These are phyloP conservation scores for Phyllosticta citribraziliensis DNA, from an alignment of 2,329 filamentous ascomycete genomes.

Conservation along the genomic window DNA sequence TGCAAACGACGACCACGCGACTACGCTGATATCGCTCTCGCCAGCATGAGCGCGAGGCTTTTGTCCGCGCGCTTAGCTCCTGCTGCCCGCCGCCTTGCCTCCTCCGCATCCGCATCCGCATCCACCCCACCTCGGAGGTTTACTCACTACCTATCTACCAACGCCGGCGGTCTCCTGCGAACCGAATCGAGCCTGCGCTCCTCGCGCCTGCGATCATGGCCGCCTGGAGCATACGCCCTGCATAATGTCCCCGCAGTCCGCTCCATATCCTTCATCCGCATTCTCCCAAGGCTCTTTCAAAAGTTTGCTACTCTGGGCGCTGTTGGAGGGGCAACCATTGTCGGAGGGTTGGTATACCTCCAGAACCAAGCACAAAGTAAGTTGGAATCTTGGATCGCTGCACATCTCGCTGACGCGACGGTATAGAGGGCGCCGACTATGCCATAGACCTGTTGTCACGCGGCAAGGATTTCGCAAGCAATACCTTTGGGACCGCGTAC, in stretches of 20 bases:
- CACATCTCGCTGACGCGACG: conserved; percentile 28
- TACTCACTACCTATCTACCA: conserved; percentile 46
- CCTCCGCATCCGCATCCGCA: conserved; percentile 12
- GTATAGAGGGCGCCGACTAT: conserved; percentile 62
- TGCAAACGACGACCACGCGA: conserved; percentile 1
- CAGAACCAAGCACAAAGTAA: conserved; percentile 69
- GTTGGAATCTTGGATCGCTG: not conserved
- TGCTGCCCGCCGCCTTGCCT: conserved; percentile 46
- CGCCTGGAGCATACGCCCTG: conserved; percentile 66
- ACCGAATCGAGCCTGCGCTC: conserved; percentile 38
- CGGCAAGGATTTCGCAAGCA: conserved; percentile 60
- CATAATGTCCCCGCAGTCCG: conserved; percentile 65
- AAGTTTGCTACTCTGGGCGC: conserved; percentile 85
- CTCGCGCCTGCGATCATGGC: conserved; percentile 44
- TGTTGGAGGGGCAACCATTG: conserved; percentile 78
- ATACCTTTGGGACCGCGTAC: conserved; percentile 59
- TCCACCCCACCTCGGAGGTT: conserved; percentile 42
- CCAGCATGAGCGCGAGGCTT: conserved; percentile 60
- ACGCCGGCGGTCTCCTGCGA: conserved; percentile 59
- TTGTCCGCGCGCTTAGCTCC: conserved; percentile 63
- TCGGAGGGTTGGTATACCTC: conserved; percentile 81
- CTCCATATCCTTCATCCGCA: conserved; percentile 56
- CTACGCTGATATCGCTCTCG: conserved; percentile 5
- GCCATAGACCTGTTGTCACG: conserved; percentile 65
- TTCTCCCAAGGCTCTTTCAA: conserved; percentile 75